A percentile compares a stretch with the other conserved stretches of the same genome.
Evolutionary conservation across 169 alveolate genomes (phyloP).

Genomic region (Amoebophrya sp.): DNA sequence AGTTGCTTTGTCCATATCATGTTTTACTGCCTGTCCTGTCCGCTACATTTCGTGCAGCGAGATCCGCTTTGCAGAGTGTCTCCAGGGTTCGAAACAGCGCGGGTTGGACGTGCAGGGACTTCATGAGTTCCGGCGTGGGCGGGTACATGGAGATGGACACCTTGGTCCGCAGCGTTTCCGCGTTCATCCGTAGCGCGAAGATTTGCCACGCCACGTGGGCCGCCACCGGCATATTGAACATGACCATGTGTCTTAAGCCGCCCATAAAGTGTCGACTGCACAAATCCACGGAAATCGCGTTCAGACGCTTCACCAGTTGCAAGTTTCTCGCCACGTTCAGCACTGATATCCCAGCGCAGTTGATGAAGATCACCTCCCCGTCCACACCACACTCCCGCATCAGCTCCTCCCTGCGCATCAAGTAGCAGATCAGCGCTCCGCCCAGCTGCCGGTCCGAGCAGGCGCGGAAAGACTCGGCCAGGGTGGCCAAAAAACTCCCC

Average conservation of each 20-base stretch:
- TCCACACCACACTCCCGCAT: neutral
- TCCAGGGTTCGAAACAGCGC: neutral
- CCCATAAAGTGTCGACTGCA: neutral
- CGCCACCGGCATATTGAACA: neutral
- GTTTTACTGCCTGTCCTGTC: no score
- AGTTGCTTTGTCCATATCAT: no score
- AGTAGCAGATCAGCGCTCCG: neutral
- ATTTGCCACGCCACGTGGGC: neutral
- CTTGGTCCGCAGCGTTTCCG: neutral
- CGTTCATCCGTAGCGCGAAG: neutral
- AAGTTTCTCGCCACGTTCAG: neutral
- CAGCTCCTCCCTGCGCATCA: neutral
- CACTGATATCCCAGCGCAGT: neutral
- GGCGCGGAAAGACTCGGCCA: neutral
- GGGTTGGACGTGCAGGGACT: neutral
- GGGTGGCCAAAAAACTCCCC: neutral
- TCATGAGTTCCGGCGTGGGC: neutral
- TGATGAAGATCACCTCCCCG: neutral
- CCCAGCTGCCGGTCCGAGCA: neutral
- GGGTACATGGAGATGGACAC: neutral
- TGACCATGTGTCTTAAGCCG: neutral
- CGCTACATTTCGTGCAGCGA: no score
- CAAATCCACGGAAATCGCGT: neutral
- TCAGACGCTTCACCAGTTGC: neutral
- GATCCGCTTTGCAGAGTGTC: no score